These are phyloP conservation scores for Kwoniella shivajii DNA, from an alignment of 1,284 basidiomycete genomes.

Conservation along the genomic window DNA sequence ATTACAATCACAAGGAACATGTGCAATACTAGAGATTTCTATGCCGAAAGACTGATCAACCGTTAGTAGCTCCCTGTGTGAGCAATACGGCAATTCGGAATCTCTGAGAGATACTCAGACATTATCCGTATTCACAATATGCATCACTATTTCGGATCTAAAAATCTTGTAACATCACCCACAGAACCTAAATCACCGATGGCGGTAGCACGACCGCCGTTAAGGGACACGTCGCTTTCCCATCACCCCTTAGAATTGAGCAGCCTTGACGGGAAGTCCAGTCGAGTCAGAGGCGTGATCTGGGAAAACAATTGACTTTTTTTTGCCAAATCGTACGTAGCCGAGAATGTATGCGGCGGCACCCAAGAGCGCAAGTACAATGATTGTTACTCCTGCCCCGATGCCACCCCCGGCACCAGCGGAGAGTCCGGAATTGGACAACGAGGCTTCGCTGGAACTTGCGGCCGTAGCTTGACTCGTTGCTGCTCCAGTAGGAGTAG, in stretches of 20 bases:
- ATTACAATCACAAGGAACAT: background rate
- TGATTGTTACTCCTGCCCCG: slow-evolving; percentile 20
- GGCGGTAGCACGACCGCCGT: no score
- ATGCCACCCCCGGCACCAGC: slow-evolving; percentile 25
- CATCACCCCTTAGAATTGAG: background rate
- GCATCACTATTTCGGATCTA: no score
- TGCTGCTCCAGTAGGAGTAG: background rate
- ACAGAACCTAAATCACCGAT: no score
- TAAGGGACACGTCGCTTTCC: no score
- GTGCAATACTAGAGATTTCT: background rate
- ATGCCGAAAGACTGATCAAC: background rate
- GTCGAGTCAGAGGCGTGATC: slow-evolving; percentile 10
- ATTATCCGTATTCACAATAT: no score
- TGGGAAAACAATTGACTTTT: slow-evolving; percentile 4
- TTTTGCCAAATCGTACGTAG: slow-evolving; percentile 20
- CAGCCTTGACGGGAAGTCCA: slow-evolving; percentile 5
- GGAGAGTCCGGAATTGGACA: slow-evolving; percentile 7
- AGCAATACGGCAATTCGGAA: no score
- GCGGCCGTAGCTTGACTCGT: background rate
- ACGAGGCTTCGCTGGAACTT: background rate
- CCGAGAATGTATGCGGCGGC: slow-evolving; percentile 11
- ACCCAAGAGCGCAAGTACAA: slow-evolving; percentile 10
- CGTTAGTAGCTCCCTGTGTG: background rate
- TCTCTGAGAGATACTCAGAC: no score
- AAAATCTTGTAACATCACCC: no score